These are phyloP conservation scores for Rhizopus delemar DNA, from an alignment of 371 early-diverging fungal genomes.

Conservation along the genomic window DNA sequence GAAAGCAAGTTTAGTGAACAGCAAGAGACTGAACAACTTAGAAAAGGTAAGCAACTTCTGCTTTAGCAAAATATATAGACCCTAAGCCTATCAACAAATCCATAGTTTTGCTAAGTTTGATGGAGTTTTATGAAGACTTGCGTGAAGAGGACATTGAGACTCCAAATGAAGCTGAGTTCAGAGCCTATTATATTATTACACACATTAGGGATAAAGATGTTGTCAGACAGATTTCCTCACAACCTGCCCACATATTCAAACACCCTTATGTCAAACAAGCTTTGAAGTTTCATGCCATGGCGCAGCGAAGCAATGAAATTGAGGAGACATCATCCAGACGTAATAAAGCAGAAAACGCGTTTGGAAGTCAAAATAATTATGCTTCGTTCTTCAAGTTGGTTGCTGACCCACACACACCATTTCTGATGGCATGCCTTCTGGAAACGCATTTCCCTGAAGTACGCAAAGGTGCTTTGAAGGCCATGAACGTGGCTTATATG, in stretches of 20 bases:
- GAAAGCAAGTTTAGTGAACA: conserved; percentile 67
- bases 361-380: conserved; percentile 67
- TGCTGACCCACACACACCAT: conserved; percentile 58
- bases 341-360: conserved; percentile 49
- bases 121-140: conserved; percentile 83
- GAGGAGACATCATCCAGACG: conserved; percentile 40
- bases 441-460: conserved; percentile 74
- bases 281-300: conserved; percentile 61
- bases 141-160: conserved; percentile 52
- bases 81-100: no score
- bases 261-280: conserved; percentile 69
- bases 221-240: conserved; percentile 60
- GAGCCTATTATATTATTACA: conserved; percentile 79
- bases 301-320: conserved; percentile 61
- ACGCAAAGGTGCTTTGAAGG: conserved; percentile 73
- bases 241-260: conserved; percentile 55
- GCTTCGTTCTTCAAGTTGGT: conserved; percentile 70
- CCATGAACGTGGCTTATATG: conserved; percentile 69
- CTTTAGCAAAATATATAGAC: no score
- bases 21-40: conserved; percentile 87
- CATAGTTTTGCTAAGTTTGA: conserved; percentile 72
- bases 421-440: conserved; percentile 74
- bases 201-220: conserved; percentile 74
- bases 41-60: conserved; percentile 64
- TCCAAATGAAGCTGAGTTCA: conserved; percentile 87